phyloP scores from a whole-genome alignment of 164 flowering plant genomes.

The Vitis riparia region DNA sequence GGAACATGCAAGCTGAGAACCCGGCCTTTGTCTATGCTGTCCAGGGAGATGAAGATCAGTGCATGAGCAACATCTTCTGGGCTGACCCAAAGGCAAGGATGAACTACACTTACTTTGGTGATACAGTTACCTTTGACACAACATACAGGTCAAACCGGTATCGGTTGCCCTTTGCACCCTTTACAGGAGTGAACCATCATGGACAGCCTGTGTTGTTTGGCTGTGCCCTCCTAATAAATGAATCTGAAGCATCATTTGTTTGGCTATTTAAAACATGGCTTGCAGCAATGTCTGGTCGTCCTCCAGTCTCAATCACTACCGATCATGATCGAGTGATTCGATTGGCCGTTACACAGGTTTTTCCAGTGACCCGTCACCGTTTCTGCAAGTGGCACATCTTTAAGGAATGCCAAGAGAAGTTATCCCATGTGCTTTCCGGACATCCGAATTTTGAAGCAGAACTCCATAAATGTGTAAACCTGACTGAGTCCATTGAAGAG shows the following conservation, averaged over 20 bases:
- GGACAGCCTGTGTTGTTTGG: slow-evolving; percentile 50
- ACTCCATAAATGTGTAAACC: slow-evolving; percentile 39
- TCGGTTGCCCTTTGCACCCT: slow-evolving; percentile 40
- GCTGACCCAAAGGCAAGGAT: slow-evolving; percentile 37
- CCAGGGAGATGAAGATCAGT: slow-evolving; percentile 43
- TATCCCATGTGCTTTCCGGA: slow-evolving; percentile 27
- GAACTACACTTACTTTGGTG: slow-evolving; percentile 46
- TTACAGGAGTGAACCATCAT: slow-evolving; percentile 52
- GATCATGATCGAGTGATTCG: slow-evolving; percentile 36
- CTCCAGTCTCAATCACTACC: slow-evolving; percentile 45
- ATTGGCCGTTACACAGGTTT: slow-evolving; percentile 33
- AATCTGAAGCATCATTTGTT: slow-evolving; percentile 35
- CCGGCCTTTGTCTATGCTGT: slow-evolving; percentile 42
- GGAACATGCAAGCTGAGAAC: slow-evolving; percentile 32
- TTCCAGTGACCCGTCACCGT: slow-evolving; percentile 43
- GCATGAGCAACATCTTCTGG: slow-evolving; percentile 45
- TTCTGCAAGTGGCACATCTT: slow-evolving; percentile 50
- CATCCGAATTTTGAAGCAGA: slow-evolving; percentile 45
- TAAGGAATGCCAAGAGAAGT: slow-evolving; percentile 40
- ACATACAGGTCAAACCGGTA: slow-evolving; percentile 42
- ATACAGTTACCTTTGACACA: slow-evolving; percentile 44
- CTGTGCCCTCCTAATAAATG: slow-evolving; percentile 47
- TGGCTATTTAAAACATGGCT: slow-evolving; percentile 52
- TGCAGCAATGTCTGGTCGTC: slow-evolving; percentile 34
- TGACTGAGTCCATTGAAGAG: slow-evolving; percentile 39